A percentile compares a stretch with the other conserved stretches of the same genome.
Evolutionary conservation across 2,329 filamentous ascomycete genomes (phyloP).

Genomic region (Paecilomyces sp.): DNA sequence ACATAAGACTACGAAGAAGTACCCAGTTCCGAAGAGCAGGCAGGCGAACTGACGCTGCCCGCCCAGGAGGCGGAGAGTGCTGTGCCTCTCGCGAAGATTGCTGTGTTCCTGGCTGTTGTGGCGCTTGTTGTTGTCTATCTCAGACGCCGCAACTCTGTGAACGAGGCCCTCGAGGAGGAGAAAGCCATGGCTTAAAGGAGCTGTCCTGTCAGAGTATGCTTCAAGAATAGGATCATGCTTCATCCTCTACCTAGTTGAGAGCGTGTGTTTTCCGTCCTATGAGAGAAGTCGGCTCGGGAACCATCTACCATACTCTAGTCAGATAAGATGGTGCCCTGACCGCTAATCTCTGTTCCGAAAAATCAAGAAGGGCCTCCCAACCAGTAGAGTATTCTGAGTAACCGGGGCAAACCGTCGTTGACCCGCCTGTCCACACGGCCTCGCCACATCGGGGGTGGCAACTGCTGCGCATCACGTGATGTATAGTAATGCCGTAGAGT

Average conservation of each 20-base stretch:
- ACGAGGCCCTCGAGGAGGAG: conserved; percentile 2
- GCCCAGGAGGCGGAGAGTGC: not conserved
- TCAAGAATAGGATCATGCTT: not conserved
- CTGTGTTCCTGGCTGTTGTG: conserved; percentile 12
- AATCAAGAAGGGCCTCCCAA: not conserved
- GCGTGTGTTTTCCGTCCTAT: not conserved
- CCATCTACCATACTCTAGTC: not conserved
- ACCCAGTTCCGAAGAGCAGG: not conserved
- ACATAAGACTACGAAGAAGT: conserved; percentile 10
- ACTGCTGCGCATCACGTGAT: not conserved
- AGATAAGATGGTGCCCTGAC: not conserved
- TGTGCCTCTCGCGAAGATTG: conserved; percentile 5
- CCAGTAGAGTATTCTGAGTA: not conserved
- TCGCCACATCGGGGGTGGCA: not conserved
- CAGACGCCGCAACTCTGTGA: conserved; percentile 4
- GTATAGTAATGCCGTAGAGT: too few species aligned
- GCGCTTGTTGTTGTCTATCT: conserved; percentile 12
- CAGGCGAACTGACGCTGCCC: not conserved
- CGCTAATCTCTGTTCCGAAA: not conserved
- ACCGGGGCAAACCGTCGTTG: not conserved
- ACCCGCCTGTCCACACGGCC: not conserved
- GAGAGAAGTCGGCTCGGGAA: not conserved
- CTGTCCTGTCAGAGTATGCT: not conserved
- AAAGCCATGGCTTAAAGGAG: conserved; percentile 8
- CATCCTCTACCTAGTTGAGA: not conserved